A percentile compares a stretch with the other conserved stretches of the same genome.
phyloP scores from a whole-genome alignment of 78 protist genomes.

The Salpingoeca rosetta region DNA sequence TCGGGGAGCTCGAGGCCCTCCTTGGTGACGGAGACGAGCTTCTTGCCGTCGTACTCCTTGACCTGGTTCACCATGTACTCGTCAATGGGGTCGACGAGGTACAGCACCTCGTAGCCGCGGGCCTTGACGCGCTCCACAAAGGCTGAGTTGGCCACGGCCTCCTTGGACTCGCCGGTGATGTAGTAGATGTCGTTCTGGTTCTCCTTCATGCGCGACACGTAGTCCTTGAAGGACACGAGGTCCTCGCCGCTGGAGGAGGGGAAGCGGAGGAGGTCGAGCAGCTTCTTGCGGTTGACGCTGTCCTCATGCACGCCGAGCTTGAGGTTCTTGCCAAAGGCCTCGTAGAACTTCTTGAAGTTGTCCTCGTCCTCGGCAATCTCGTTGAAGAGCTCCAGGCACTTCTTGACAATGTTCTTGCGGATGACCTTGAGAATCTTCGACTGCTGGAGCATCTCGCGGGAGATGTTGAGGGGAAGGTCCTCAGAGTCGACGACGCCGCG shows the following conservation, averaged over 20 bases:
- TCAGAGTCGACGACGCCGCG: slow-evolving; percentile 98
- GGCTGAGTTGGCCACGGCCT: slow-evolving; percentile 81
- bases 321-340: slow-evolving; percentile 91
- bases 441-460: slow-evolving; percentile 99
- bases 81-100: slow-evolving; percentile 98
- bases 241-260: slow-evolving; percentile 90
- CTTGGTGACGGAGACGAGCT: slow-evolving; percentile 95
- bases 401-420: slow-evolving; percentile 96
- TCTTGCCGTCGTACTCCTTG: slow-evolving; percentile 97
- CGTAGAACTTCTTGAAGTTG: slow-evolving; percentile 96
- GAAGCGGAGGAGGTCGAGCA: slow-evolving; percentile 95
- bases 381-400: slow-evolving; percentile 90
- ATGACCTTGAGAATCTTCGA: slow-evolving; percentile 96
- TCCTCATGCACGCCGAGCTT: slow-evolving; percentile 99
- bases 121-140: slow-evolving; percentile 80
- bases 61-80: slow-evolving; percentile 98
- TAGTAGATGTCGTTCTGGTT: slow-evolving; percentile 97
- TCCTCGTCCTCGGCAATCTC: slow-evolving; percentile 95
- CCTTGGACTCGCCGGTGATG: slow-evolving; percentile 95
- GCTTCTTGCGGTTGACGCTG: slow-evolving; percentile 83
- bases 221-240: slow-evolving; percentile 91
- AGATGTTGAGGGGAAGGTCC: slow-evolving; percentile 99
- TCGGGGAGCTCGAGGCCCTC: slow-evolving; percentile 91
- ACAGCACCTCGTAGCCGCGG: slow-evolving; percentile 88
- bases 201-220: slow-evolving; percentile 96